Evolutionary conservation across 1,139 yeast genomes (phyloP).

Genomic region (Pichia norvegensis): DNA sequence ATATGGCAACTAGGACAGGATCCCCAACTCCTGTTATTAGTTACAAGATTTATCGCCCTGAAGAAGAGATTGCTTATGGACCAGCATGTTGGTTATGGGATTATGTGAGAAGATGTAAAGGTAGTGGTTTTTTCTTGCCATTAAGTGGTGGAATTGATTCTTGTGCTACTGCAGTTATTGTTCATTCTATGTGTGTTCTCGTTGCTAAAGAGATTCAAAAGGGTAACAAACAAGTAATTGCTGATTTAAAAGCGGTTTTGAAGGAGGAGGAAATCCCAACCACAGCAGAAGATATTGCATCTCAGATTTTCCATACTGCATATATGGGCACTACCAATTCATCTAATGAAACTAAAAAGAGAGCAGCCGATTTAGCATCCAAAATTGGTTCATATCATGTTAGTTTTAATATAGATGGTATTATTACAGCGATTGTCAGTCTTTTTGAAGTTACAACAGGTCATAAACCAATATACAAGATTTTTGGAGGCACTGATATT

Average conservation of each 20-base stretch:
- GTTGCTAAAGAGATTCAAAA: conserved; percentile 60
- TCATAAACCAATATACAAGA: conserved; percentile 74
- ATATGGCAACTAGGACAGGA: conserved; percentile 53
- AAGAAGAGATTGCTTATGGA: conserved; percentile 93
- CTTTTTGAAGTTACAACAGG: conserved; percentile 89
- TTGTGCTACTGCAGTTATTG: conserved; percentile 94
- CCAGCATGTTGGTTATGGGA: conserved; percentile 99
- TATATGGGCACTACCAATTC: conserved; percentile 96
- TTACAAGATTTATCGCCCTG: conserved; percentile 68
- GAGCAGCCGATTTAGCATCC: conserved; percentile 73
- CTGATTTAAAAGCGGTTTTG: conserved; percentile 63
- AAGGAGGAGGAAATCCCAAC: conserved; percentile 53
- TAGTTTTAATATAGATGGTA: conserved; percentile 82
- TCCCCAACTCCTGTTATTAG: conserved; percentile 49
- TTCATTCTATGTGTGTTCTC: conserved; percentile 85
- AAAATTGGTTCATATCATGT: conserved; percentile 84
- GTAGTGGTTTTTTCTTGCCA: conserved; percentile 89
- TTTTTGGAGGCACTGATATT: conserved; percentile 86
- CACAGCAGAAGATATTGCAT: conserved; percentile 69
- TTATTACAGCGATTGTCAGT: conserved; percentile 65
- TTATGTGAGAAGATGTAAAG: conserved; percentile 78
- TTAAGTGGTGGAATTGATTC: conserved; percentile 96
- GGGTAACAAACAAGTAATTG: conserved; percentile 66
- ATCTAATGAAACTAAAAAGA: conserved; percentile 69
- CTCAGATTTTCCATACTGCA: conserved; percentile 73